phyloP scores from a whole-genome alignment of 2,329 filamentous ascomycete genomes.

The Sclerotinia minor region DNA sequence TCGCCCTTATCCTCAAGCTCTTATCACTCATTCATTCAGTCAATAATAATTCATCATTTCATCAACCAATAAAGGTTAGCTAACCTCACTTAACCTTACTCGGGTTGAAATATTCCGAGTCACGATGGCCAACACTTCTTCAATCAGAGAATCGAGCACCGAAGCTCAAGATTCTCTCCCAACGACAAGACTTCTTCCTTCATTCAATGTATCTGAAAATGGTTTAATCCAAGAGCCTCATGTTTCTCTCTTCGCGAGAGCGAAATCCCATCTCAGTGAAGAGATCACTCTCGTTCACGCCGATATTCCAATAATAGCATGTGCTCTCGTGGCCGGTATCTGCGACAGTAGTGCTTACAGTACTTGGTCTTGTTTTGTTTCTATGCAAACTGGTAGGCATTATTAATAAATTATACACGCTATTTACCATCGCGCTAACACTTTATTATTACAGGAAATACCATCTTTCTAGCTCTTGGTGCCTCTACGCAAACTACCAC shows the following conservation, averaged over 20 bases:
- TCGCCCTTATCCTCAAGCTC: not conserved
- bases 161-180: slow-evolving; percentile 7
- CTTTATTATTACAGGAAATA: slow-evolving; percentile 52
- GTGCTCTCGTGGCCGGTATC: slow-evolving; percentile 49
- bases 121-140: not conserved
- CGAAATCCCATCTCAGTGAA: slow-evolving; percentile 32
- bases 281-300: slow-evolving; percentile 40
- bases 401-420: not conserved
- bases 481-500: slow-evolving; percentile 53
- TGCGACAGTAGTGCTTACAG: slow-evolving; percentile 51
- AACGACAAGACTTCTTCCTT: slow-evolving; percentile 19
- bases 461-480: slow-evolving; percentile 62
- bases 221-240: slow-evolving; percentile 25
- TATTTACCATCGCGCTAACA: not conserved
- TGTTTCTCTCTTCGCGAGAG: not conserved
- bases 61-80: not conserved
- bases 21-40: not conserved
- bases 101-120: not conserved
- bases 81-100: not conserved
- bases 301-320: slow-evolving; percentile 45
- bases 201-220: slow-evolving; percentile 24
- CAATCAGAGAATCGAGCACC: not conserved
- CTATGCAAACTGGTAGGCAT: slow-evolving; percentile 52
- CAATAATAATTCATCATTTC: not conserved
- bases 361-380: slow-evolving; percentile 52